Evolutionary conservation across 2,329 filamentous ascomycete species (phyloP), one percentile per base, ranked within the genome.

Genomic region (Aspergillus vadensis): DNA sequence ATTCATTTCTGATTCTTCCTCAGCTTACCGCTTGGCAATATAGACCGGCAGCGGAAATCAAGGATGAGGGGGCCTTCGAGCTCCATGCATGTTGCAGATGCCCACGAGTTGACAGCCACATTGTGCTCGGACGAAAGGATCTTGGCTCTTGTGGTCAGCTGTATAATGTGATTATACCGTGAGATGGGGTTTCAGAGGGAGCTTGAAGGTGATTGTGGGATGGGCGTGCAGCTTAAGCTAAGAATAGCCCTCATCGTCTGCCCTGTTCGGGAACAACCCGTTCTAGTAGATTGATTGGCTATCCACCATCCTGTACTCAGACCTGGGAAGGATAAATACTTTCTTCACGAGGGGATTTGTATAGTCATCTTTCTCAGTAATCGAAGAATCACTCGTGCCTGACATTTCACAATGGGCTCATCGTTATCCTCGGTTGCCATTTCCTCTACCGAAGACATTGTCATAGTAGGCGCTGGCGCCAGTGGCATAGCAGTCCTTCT

Each of bases 401-500:
- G 38, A 27, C 38, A 17, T 23, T 19, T 15, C 3, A 54, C 2
- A n/a, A 58, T 58, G 56, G 56, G 49, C 12, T 25, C n/a, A 44
- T 17, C 49, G 12, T 43, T 19, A 36, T 58, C 38, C 12, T 38
- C 36, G 15, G 30, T n/a, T 12, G n/a, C 51, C 50, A 25, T 39
- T 15, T 41, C 56, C 27, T 36, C 51, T 38, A 19, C 53, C 3
- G 48, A 41, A 2, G 23, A 47, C 12, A 50, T 57, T 8, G 48
- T 62, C 14, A 39, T 62, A 21, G 57, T 62, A 12, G 60, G 60
- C 19, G 50, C 57, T 17, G 60, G 60, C 48, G 60, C 57, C 4
- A 62, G 60, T 49, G 60, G 60, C 19, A 51, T 56, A 12, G 57
- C 60, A n/a, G 54, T 62, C 6, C 44, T 62, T 12, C 52, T 62